Evolutionary conservation across 2,329 filamentous ascomycete species (phyloP), one percentile per base, ranked within the genome.

Genomic region (Clonostachys solani): DNA sequence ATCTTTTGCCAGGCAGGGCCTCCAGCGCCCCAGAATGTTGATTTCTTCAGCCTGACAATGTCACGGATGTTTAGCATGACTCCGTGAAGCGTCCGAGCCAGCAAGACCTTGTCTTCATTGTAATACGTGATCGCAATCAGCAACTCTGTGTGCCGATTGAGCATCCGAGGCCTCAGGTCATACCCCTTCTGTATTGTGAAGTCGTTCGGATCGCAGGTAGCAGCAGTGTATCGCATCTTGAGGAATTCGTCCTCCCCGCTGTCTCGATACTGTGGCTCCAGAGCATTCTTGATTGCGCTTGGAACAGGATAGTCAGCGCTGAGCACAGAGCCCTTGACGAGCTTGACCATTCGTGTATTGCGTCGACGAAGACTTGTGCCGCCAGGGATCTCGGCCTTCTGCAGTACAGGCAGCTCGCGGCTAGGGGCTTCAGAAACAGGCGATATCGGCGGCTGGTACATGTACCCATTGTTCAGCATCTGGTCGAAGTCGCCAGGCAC

Each of bases 1-100:
- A 96, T 96, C 74, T 96, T 96, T 66, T 96, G 91, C 91, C 91
- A 96, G 46, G 91, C 91, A 9, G 91, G 91, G 48, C 91, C 91
- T 57, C 91, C 91, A 73, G 94, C 92, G 74, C 95, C 95, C 91
- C 91, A 96, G 74, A 96, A 96, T 60, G 92, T 89, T 29, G 91
- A 95, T 71, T 92, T 95, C 71, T 29, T 29, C 23, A 95, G 95
- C 71, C 95, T 95, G 59, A 95, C 90, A 63, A 96, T 96, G 60
- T 96, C 91, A 51, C 90, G 86, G 60, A 96, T 92, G 66, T 96
- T 96, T 67, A 95, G 89, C 91, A 96, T 96, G 47, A 94, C 89
- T 75, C 91, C 89, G 67, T 96, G 91, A 46, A 96, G 74, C 0
- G 91, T 96, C 68, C 91, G 84, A 43, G 91, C 78, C 19, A 91